These are phyloP conservation scores for Boletellus emodensis DNA, from an alignment of 768 basidiomycete genomes.

Conservation along the genomic window DNA sequence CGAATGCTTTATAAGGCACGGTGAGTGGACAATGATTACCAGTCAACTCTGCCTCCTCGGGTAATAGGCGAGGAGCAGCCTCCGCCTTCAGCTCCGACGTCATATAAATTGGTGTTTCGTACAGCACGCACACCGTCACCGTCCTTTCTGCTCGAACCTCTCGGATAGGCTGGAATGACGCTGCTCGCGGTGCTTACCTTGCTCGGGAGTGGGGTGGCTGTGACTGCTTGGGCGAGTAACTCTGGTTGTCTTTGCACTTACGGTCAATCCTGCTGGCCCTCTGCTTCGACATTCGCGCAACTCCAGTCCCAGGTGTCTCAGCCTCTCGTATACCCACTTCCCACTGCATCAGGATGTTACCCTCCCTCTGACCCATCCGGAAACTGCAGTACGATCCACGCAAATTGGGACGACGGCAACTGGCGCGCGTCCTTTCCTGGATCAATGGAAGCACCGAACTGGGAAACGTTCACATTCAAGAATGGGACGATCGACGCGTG, in stretches of 20 bases:
- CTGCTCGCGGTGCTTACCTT: not conserved
- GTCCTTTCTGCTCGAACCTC: no score
- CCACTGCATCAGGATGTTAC: constrained; percentile 19
- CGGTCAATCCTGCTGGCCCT: constrained; percentile 16
- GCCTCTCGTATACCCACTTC: constrained; percentile 13
- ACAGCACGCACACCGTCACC: no score
- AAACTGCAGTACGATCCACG: constrained; percentile 34
- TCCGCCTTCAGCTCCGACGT: no score
- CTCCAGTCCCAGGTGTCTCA: constrained; percentile 15
- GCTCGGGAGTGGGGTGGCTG: not conserved
- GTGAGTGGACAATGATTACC: not conserved
- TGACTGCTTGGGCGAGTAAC: not conserved
- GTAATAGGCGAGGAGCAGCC: no score
- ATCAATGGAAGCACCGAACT: constrained; percentile 35
- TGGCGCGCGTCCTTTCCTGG: constrained; percentile 44
- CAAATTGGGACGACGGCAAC: constrained; percentile 29
- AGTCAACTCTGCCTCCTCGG: not conserved
- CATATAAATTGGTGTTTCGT: no score
- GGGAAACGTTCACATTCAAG: constrained; percentile 31
- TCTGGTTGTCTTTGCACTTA: constrained; percentile 15
- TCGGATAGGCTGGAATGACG: not conserved
- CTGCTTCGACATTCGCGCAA: constrained; percentile 8
- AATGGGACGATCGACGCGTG: constrained; percentile 43
- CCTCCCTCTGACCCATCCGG: constrained; percentile 26
- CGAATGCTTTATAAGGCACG: no score